phyloP scores from a whole-genome alignment of 768 basidiomycete species.

The Tricholoma matsutake region DNA sequence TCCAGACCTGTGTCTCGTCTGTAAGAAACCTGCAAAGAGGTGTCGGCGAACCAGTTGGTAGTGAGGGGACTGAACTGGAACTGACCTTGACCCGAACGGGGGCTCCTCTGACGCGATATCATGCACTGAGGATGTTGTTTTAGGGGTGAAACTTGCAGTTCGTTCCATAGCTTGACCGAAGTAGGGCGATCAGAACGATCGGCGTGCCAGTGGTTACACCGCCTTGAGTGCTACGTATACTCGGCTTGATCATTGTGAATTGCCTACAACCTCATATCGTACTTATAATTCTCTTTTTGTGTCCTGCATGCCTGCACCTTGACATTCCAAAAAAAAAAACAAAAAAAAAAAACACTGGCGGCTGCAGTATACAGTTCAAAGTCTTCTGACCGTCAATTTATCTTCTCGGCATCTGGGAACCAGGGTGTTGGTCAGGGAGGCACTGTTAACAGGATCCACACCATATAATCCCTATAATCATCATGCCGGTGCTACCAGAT shows the following conservation, averaged over 20 bases:
- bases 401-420: background rate
- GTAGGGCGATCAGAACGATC: background rate
- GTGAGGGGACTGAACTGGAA: background rate
- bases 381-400: background rate
- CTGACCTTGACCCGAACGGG: constrained; percentile 69
- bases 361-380: background rate
- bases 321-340: background rate
- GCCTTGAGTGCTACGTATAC: too few species aligned
- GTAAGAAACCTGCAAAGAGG: constrained; percentile 51
- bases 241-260: background rate
- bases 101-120: constrained; percentile 53
- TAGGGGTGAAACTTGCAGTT: constrained; percentile 11
- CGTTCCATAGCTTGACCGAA: background rate
- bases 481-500: background rate
- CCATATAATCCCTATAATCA: background rate
- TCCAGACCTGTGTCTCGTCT: constrained; percentile 72
- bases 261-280: too few species aligned
- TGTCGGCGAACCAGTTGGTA: background rate
- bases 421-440: background rate
- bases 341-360: background rate
- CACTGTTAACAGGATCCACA: background rate
- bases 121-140: constrained; percentile 63
- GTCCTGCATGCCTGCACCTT: background rate
- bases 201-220: too few species aligned
- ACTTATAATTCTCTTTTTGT: background rate